Base-by-base conservation (phyloP, 306 rosid species). In the Glycine latifolia region DNA sequence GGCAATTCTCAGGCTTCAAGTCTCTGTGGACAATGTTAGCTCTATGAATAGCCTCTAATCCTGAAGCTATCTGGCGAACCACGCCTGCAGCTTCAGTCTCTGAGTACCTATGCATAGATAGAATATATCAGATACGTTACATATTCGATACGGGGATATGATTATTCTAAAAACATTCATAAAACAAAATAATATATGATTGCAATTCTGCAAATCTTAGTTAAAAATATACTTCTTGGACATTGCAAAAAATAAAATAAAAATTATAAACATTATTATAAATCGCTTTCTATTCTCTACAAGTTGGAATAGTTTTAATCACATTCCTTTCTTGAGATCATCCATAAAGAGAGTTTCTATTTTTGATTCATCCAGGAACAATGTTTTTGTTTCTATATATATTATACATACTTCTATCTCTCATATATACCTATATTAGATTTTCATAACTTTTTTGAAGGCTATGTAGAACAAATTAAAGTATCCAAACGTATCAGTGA, bases 1-100 rank as follows among this genome's bases (percentile, higher is more conserved):
- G 81, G 62, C 99, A 95, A 77, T 93, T 95, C 76, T 95, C 97
- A 37, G 99, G 97, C 83, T 95, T 95, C 89, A 95, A 79, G 84
- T 95, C 97, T n/a, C 99, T 84, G 48, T 95, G 99, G 33, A 93
- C 89, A 55, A 91, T 95, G 83, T 91, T 82, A 0, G 88, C 97
- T 55, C 44, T 61, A 39, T 95, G 97, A 70, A 93, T 77, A 8
- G 92, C 94, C 44, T 81, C 91, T 6, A 95, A 80, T 1, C 99
- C 97, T 10, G 79, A 52, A 0, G 95, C 93, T 74, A 91, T 92
- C 86, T 95, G 97, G 74, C 88, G 83, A 13, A 91, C 84, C 53
- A 95, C 99, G 0, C 83, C 77, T 0, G 99, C 94, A 4, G 97
- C 99, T 14, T 81, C 94, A 0, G 69, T 87, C 82, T 95, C 98